These are phyloP conservation scores for Aspergillus brasiliensis DNA, from an alignment of 2,329 filamentous ascomycete genomes.

Conservation along the genomic window DNA sequence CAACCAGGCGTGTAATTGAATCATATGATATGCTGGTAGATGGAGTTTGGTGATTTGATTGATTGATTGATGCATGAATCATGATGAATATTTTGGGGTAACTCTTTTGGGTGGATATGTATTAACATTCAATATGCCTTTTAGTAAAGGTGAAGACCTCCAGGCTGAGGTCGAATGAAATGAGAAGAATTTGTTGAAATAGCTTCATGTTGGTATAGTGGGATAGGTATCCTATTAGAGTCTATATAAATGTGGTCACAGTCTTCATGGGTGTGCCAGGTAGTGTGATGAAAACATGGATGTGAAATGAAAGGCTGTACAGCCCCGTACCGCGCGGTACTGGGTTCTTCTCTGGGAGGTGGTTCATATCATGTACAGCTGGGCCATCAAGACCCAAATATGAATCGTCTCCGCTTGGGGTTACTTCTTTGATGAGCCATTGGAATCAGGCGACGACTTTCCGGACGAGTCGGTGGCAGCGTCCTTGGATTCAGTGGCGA, in stretches of 20 bases:
- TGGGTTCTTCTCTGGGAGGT: neutral
- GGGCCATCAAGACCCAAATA: constrained; percentile 3
- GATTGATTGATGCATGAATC: neutral
- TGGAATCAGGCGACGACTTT: constrained; percentile 12
- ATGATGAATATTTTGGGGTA: too few relatives aligned
- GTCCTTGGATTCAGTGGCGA: constrained; percentile 20
- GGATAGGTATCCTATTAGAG: neutral
- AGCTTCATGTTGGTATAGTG: too few relatives aligned
- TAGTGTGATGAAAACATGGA: neutral
- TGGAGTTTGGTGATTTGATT: neutral
- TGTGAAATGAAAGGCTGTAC: constrained; percentile 7
- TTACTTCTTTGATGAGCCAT: constrained; percentile 3
- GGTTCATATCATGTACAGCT: constrained; percentile 6
- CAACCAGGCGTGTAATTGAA: neutral
- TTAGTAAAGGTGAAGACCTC: neutral
- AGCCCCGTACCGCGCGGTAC: neutral
- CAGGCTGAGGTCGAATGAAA: neutral
- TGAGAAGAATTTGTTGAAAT: too few relatives aligned
- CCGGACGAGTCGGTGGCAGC: neutral
- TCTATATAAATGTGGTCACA: neutral
- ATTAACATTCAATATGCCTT: neutral
- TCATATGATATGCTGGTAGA: neutral
- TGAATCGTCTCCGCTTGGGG: neutral
- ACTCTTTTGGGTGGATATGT: neutral
- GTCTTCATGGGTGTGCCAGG: neutral